Evolutionary conservation across 352 stramenopile species (phyloP), one percentile per base, ranked within the genome.

Genomic region (Globisporangium iwayamae): DNA sequence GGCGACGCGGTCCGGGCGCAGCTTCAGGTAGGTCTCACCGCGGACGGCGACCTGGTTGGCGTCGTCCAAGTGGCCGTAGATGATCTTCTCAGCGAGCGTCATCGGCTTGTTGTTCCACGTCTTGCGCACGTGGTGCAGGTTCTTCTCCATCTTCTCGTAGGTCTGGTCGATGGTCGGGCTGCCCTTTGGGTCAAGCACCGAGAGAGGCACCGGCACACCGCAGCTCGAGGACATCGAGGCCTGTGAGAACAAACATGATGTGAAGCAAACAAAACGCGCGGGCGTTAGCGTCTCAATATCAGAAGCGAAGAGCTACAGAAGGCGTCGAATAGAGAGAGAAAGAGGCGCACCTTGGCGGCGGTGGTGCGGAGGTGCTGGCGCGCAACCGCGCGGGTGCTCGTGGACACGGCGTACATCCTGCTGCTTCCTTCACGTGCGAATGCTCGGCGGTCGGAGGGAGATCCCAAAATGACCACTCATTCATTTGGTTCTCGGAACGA

Each of bases 61-160:
- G 69, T 97, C 82, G 68, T 97, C 89, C 76, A 98, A 81, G 83
- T 98, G 92, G 54, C 89, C 89, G 80, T 97, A 98, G 70, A 98
- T 93, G 70, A 98, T 98, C 85, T 98, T 98, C 71, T 98, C 92
- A 48, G 90, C 84, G 50, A 97, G 86, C 66, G 92, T 98, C 60
- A 98, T 67, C 38, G 92, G 92, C 65, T 90, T 90, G 76, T 94
- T 92, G 73, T 85, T 84, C 64, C 81, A 82, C 62, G 76, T 96
- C 81, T 97, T 95, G 82, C 91, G 89, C 64, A 96, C 89, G 46
- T 81, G 88, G 79, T 83, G 67, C 34, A 97, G 72, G 74, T 96
- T 96, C 75, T 90, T 91, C 72, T 94, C 89, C 71, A 97, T 97
- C 83, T 94, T 97, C 62, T 88, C 82, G 75, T 98, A 98, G 16